Evolutionary conservation across 2,329 filamentous ascomycete genomes (phyloP).

Genomic region (Penicillium digitatum): DNA sequence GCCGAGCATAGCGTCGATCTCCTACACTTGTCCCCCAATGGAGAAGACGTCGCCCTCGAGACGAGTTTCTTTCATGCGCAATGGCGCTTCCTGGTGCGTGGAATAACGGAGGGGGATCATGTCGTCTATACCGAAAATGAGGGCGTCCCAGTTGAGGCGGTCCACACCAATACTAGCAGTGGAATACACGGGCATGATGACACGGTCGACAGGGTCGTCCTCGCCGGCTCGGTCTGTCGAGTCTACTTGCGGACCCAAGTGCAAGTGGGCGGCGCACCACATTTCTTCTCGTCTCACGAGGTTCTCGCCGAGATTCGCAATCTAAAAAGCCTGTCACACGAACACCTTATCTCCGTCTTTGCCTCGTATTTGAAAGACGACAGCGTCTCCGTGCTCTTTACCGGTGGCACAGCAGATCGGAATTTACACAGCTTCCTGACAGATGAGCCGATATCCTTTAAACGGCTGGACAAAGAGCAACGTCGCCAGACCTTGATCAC

Average conservation of each 20-base stretch:
- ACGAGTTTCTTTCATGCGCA: constrained; percentile 57
- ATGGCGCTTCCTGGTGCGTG: constrained; percentile 56
- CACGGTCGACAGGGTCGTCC: constrained; percentile 39
- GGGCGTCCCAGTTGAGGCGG: constrained; percentile 56
- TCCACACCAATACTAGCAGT: constrained; percentile 39
- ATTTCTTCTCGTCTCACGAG: constrained; percentile 40
- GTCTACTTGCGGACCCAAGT: constrained; percentile 40
- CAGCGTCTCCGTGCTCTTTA: constrained; percentile 43
- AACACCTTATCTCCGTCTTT: constrained; percentile 45
- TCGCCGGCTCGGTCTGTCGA: constrained; percentile 36
- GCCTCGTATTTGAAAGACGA: constrained; percentile 45
- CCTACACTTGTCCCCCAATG: constrained; percentile 52
- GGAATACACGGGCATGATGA: constrained; percentile 32
- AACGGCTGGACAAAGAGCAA: constrained; percentile 39
- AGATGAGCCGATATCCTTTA: constrained; percentile 42
- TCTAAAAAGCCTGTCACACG: constrained; percentile 40
- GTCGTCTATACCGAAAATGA: constrained; percentile 58
- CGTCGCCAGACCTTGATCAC: constrained; percentile 43
- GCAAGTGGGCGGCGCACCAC: constrained; percentile 34
- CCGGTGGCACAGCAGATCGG: constrained; percentile 38
- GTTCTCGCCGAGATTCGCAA: constrained; percentile 40
- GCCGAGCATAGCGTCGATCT: constrained; percentile 52
- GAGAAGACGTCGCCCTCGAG: constrained; percentile 45
- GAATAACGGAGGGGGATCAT: constrained; percentile 54
- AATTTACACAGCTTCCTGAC: constrained; percentile 43